Percentiles rank a stretch among this genome's conserved stretches.
These are phyloP conservation scores for Rhododendron mucronatum DNA, from an alignment of 148 eudicot genomes.

Conservation along the genomic window DNA sequence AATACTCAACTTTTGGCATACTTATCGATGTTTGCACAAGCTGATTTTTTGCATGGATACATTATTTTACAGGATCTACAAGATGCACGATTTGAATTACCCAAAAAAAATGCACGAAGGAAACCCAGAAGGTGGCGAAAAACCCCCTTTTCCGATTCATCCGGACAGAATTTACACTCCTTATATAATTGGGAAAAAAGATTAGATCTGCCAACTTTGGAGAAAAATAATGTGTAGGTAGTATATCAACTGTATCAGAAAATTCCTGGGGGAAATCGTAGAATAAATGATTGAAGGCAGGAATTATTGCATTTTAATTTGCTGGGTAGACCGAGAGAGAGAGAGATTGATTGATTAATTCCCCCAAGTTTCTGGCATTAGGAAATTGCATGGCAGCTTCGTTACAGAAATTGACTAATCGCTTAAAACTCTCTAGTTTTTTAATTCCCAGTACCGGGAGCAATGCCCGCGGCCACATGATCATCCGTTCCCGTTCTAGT, in stretches of 20 bases:
- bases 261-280: background rate
- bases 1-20: no score
- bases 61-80: no score
- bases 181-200: slow-evolving; percentile 4
- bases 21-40: no score
- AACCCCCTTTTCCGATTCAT: no score
- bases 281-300: background rate
- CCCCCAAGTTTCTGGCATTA: slow-evolving; percentile 10
- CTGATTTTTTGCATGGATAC: no score
- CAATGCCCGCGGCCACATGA: background rate
- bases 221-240: background rate
- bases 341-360: background rate
- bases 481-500: no score
- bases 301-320: background rate
- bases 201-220: background rate
- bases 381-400: slow-evolving; percentile 74
- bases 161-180: no score
- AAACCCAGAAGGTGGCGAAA: accelerated
- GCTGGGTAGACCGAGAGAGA: background rate
- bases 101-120: no score
- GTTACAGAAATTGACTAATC: background rate
- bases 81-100: no score
- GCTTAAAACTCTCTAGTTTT: no score
- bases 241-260: background rate
- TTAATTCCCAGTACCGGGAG: no score